phyloP scores from a whole-genome alignment of 208 protist species.

The Crithidia bombi region DNA sequence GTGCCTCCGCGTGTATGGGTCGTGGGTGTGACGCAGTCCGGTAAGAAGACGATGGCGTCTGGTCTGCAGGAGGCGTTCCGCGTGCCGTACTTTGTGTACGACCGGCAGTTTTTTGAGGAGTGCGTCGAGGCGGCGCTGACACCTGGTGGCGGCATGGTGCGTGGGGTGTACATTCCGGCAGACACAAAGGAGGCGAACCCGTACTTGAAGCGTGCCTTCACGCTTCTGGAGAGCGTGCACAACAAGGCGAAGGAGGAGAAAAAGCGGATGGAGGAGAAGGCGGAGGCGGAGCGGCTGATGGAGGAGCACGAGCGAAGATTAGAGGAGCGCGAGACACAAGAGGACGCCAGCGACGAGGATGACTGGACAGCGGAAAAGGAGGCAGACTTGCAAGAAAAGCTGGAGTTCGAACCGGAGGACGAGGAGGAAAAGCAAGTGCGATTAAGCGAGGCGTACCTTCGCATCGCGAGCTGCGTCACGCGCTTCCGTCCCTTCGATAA shows the following conservation, averaged over 20 bases:
- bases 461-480: constrained; percentile 80
- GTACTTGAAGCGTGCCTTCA: constrained; percentile 52
- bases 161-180: constrained; percentile 64
- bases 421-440: constrained; percentile 79
- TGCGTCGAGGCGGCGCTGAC: constrained; percentile 69
- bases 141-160: constrained; percentile 56
- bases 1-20: constrained; percentile 84
- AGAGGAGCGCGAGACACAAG: constrained; percentile 39
- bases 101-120: constrained; percentile 75
- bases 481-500: constrained; percentile 89
- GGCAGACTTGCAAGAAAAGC: constrained; percentile 60
- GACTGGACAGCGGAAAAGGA: constrained; percentile 75
- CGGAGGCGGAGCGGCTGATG: constrained; percentile 59
- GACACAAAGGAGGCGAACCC: constrained; percentile 43
- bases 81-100: constrained; percentile 73
- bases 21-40: constrained; percentile 61
- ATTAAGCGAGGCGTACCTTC: constrained; percentile 82
- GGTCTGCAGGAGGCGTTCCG: constrained; percentile 59
- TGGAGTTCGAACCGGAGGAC: constrained; percentile 90
- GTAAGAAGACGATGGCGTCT: constrained; percentile 76
- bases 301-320: constrained; percentile 56
- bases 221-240: constrained; percentile 62
- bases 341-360: constrained; percentile 45
- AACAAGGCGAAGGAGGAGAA: constrained; percentile 64
- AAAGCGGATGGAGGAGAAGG: constrained; percentile 39